A percentile compares a stretch with the other conserved stretches of the same genome.
phyloP scores from a whole-genome alignment of 2,329 filamentous ascomycete genomes.

The Sporothrix pallida region DNA sequence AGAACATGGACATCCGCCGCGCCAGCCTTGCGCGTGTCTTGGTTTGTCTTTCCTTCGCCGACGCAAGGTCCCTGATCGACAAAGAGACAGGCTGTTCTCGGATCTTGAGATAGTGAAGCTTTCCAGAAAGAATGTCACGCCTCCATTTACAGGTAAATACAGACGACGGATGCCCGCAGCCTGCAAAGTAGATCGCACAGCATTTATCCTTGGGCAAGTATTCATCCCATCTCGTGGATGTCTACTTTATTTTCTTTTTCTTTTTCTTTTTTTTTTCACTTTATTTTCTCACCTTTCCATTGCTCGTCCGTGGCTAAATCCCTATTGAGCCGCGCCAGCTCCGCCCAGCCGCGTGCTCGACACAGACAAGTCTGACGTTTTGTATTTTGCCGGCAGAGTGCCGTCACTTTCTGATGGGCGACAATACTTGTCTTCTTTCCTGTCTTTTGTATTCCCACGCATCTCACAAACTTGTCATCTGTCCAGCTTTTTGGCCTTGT shows the following conservation, averaged over 20 bases:
- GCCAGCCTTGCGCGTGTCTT: not conserved
- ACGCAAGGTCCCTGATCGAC: not conserved
- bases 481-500: not conserved
- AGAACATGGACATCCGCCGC: not conserved
- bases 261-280: not conserved
- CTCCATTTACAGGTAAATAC: too few relatives aligned
- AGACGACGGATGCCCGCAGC: too few relatives aligned
- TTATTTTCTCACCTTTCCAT: not conserved
- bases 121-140: too few relatives aligned
- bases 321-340: slow-evolving; percentile 11
- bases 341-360: slow-evolving; percentile 4
- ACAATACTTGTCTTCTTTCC: not conserved
- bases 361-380: not conserved
- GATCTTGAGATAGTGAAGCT: too few relatives aligned
- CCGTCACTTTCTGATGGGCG: not conserved
- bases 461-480: not conserved
- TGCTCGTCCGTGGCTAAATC: not conserved
- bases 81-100: not conserved
- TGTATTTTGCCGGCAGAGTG: slow-evolving; percentile 9
- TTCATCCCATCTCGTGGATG: not conserved
- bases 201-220: not conserved
- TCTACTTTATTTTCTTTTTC: not conserved
- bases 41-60: not conserved
- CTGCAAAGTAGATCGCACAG: not conserved
- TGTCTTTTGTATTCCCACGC: not conserved